Base-by-base conservation (phyloP, 2,329 filamentous ascomycete species). In the Clathrospora elynae region DNA sequence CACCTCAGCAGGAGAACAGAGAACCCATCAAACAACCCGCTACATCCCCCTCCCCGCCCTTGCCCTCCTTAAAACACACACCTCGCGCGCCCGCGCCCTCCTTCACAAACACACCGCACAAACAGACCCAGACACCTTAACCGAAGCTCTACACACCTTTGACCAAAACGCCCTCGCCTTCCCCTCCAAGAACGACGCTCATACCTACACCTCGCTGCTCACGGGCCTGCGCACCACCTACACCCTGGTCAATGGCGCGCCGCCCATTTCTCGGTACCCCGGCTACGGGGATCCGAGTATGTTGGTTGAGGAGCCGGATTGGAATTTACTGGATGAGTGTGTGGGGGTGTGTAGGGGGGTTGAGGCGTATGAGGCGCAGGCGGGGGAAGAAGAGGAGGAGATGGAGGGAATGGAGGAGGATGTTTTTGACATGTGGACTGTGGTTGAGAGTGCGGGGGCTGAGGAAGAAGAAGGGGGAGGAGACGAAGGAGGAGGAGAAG, bases 21-120 rank as follows among this genome's bases (percentile, higher is more conserved):
- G 3, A 2, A 13, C 2, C 10, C 11, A 18, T 23, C 14, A 16
- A 36, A n/a, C n/a, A 32, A 38, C 26, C 3, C 42, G 49, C 25
- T 50, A 59, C 30, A 22, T 67, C n/a, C 65, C 64, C 1, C 50
- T 50, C 26, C 47, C 56, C 3, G 62, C 47, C 2, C 46, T 68
- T 12, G 59, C 49, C 8, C 42, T 68, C 13, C 25, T 68, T 1
- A 19, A 50, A 8, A 46, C 24, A 5, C 59, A 67, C 29, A 62
- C 55, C 2, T n/a, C 42, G 4, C 55, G 51, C 35, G 22, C 49
- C 2, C 48, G 50, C 24, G 3, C 16, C 8, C 18, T 57, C 0
- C 39, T 38, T 3, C 2, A 7, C 2, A 11, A 8, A 0, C 8
- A 20, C 35, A 2, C 26, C 9, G 25, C 19, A 2, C 19, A n/a